A percentile compares a stretch with the other conserved stretches of the same genome.
Conservation (phyloP, 2,329 filamentous ascomycete species). For the Coniosporium tulheliwenetii region DNA sequence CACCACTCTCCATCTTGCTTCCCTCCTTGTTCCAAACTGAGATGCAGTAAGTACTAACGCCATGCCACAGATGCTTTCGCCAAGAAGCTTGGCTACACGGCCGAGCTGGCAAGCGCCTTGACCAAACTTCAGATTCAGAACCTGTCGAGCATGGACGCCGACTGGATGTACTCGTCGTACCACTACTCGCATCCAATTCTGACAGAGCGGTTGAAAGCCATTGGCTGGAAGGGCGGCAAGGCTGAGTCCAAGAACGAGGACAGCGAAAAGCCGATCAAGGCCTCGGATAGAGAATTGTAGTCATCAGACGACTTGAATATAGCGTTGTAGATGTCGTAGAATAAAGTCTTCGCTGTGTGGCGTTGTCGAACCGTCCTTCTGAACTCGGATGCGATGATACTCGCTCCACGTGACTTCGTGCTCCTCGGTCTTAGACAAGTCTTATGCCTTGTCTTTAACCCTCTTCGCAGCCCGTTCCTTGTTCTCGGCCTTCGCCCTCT, state of each 20-base stretch:
- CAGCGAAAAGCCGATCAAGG: conserved; percentile 46
- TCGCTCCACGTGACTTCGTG: too few species aligned
- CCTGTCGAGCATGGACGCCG: conserved; percentile 94
- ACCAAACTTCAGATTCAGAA: conserved; percentile 99
- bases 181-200: conserved; percentile 97
- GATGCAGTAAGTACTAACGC: not conserved
- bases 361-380: not conserved
- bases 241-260: conserved; percentile 34
- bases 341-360: not conserved
- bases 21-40: conserved; percentile 1
- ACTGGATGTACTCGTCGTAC: conserved; percentile 97
- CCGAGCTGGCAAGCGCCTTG: conserved; percentile 70
- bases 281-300: conserved; percentile 63
- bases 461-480: conserved; percentile 11
- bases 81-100: conserved; percentile 64
- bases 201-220: conserved; percentile 77
- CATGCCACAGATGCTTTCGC: conserved; percentile 57
- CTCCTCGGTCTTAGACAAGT: too few species aligned
- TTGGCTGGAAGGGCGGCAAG: conserved; percentile 67
- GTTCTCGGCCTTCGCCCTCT: conserved; percentile 29
- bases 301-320: not conserved
- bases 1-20: conserved; percentile 1
- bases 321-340: too few species aligned
- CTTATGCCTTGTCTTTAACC: conserved; percentile 1
- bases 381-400: too few species aligned